These are phyloP conservation scores for Arthrobotrys conoides DNA, from an alignment of 2,329 filamentous ascomycete genomes.

Conservation along the genomic window DNA sequence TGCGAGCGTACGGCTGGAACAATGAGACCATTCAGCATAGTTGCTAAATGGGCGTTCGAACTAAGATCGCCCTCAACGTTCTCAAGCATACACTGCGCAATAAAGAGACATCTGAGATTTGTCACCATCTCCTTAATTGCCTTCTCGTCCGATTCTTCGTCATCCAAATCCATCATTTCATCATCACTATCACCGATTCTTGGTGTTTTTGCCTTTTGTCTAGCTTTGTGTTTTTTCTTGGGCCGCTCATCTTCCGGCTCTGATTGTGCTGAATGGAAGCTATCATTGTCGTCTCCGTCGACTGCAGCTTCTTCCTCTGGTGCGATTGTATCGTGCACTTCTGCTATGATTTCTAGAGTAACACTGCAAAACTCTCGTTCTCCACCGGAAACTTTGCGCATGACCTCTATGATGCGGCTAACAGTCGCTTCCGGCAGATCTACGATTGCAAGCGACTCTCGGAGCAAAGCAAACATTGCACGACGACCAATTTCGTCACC, in stretches of 20 bases:
- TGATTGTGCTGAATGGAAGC: slow-evolving; percentile 93
- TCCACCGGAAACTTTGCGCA: slow-evolving; percentile 80
- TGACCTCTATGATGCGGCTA: slow-evolving; percentile 63
- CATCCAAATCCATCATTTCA: slow-evolving; percentile 72
- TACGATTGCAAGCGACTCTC: slow-evolving; percentile 85
- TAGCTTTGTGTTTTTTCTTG: slow-evolving; percentile 40
- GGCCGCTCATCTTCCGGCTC: slow-evolving; percentile 63
- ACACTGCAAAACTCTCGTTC: slow-evolving; percentile 87
- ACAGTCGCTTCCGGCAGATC: slow-evolving; percentile 94
- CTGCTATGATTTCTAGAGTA: slow-evolving; percentile 92
- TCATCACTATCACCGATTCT: slow-evolving; percentile 69
- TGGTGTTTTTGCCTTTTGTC: slow-evolving; percentile 65
- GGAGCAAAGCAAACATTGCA: slow-evolving; percentile 93
- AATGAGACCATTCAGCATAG: slow-evolving; percentile 97
- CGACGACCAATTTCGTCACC: slow-evolving; percentile 95
- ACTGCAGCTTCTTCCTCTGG: slow-evolving; percentile 74
- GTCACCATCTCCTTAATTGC: slow-evolving; percentile 92
- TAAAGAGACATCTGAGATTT: slow-evolving; percentile 98
- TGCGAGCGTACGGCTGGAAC: slow-evolving; percentile 95
- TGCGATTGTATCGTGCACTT: slow-evolving; percentile 94
- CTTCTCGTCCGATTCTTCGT: slow-evolving; percentile 75
- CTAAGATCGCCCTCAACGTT: slow-evolving; percentile 91
- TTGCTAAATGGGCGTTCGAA: slow-evolving; percentile 89
- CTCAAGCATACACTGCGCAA: slow-evolving; percentile 96
- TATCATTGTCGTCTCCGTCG: slow-evolving; percentile 76